Conservation (phyloP, 768 basidiomycete genomes). For the Megacollybia marginata region DNA sequence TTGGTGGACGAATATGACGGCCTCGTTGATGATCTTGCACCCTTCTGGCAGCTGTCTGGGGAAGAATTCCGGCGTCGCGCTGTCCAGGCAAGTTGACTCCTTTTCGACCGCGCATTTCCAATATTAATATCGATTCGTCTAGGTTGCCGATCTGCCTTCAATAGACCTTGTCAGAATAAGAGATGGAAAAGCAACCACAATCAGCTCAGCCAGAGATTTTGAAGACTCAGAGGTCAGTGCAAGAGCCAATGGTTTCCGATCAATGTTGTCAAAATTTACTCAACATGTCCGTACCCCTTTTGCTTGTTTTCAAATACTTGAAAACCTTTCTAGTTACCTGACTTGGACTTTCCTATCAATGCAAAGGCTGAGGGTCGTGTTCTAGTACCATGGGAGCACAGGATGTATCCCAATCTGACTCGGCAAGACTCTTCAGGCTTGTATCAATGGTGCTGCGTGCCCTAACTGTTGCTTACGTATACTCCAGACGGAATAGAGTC, state of each 20-base stretch:
- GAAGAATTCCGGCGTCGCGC: conserved; percentile 64
- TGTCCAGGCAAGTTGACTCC: conserved; percentile 36
- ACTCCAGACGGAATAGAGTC: conserved; percentile 39
- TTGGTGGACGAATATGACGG: conserved; percentile 89
- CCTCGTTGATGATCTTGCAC: conserved; percentile 70
- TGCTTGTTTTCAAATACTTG: not conserved
- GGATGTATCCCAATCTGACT: conserved; percentile 66
- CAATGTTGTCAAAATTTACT: conserved; percentile 69
- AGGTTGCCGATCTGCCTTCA: conserved; percentile 75
- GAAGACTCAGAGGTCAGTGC: conserved; percentile 66
- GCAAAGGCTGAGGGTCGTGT: conserved; percentile 91
- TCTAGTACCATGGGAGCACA: conserved; percentile 87
- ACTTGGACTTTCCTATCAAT: conserved; percentile 94
- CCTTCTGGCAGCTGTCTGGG: conserved; percentile 74
- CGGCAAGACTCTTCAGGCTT: conserved; percentile 33
- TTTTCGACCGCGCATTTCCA: not conserved
- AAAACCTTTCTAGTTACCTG: conserved; percentile 54
- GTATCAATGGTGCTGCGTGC: conserved; percentile 3
- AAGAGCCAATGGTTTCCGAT: conserved; percentile 68
- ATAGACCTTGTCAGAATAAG: conserved; percentile 82
- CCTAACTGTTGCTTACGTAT: conserved; percentile 8
- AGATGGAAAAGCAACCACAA: conserved; percentile 50
- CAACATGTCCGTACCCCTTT: conserved; percentile 36
- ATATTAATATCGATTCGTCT: not conserved
- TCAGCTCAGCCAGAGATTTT: conserved; percentile 47